These are phyloP conservation scores for Seiridium cupressi DNA, from an alignment of 2,329 filamentous ascomycete genomes.

Conservation along the genomic window DNA sequence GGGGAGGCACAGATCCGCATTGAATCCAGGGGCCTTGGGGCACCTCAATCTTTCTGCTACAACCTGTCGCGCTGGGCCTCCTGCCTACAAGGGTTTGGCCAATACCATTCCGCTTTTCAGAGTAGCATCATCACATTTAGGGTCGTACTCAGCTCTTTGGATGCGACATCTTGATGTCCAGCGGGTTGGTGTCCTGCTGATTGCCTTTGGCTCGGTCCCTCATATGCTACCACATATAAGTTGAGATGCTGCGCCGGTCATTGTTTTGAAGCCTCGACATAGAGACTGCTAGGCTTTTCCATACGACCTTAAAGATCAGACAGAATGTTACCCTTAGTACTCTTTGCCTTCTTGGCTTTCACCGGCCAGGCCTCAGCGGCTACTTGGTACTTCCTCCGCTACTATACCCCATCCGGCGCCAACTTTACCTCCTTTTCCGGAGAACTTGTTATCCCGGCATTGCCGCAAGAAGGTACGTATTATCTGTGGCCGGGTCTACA, in stretches of 20 bases:
- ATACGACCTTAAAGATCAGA: background rate
- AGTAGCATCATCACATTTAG: background rate
- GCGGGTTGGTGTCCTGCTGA: background rate
- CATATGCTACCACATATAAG: background rate
- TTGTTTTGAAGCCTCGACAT: background rate
- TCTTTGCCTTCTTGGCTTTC: slow-evolving; percentile 22
- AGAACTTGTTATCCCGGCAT: slow-evolving; percentile 24
- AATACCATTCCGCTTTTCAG: background rate
- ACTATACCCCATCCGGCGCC: slow-evolving; percentile 29
- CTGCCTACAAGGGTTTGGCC: background rate
- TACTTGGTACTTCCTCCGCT: slow-evolving; percentile 32
- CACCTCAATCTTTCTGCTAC: slow-evolving; percentile 1
- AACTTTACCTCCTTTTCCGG: slow-evolving; percentile 31
- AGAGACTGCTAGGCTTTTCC: background rate
- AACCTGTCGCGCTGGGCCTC: background rate
- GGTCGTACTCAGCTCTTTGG: background rate
- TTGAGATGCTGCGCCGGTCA: background rate
- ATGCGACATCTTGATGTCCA: background rate
- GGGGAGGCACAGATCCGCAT: background rate
- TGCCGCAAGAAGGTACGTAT: slow-evolving; percentile 31
- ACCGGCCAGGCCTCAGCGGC: slow-evolving; percentile 24
- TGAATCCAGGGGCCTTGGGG: background rate
- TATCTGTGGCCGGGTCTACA: slow-evolving; percentile 42
- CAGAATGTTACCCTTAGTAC: slow-evolving; percentile 15
- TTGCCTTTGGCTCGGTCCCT: background rate